Evolutionary conservation across 305 asterid genomes (phyloP).

Genomic region (Fraxinus latifolia): DNA sequence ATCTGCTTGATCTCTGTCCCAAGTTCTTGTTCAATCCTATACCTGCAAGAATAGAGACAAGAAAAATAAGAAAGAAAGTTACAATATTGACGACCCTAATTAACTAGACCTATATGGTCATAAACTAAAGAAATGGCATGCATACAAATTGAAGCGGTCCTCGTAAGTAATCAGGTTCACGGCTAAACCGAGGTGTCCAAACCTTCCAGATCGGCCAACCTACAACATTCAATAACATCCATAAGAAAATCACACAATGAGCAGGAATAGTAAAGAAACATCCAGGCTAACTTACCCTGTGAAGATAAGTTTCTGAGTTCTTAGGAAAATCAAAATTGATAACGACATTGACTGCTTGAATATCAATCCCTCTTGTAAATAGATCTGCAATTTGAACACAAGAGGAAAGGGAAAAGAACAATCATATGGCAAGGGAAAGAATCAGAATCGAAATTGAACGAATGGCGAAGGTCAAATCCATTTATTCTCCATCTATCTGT

Average conservation of each 20-base stretch:
- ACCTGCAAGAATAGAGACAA: slow-evolving; percentile 41
- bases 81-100: neutral
- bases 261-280: neutral
- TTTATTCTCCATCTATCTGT: neutral
- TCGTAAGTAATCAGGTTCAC: slow-evolving; percentile 91
- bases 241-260: slow-evolving; percentile 12
- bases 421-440: slow-evolving; percentile 9
- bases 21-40: slow-evolving; percentile 90
- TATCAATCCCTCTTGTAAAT: slow-evolving; percentile 92
- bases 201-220: slow-evolving; percentile 99
- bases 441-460: neutral
- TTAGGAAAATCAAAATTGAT: slow-evolving; percentile 92
- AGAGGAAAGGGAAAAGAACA: neutral
- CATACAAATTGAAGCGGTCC: slow-evolving; percentile 95
- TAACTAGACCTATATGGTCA: neutral
- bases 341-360: slow-evolving; percentile 94
- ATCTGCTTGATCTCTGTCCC: slow-evolving; percentile 96
- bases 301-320: slow-evolving; percentile 87
- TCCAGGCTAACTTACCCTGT: slow-evolving; percentile 57
- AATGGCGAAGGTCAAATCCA: neutral
- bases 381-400: slow-evolving; percentile 49
- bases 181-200: slow-evolving; percentile 96
- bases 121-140: slow-evolving; percentile 6
- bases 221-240: slow-evolving; percentile 26
- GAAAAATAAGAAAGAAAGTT: slow-evolving; percentile 1